Conservation (phyloP, 2,329 filamentous ascomycete species). For the Fusarium concolor region DNA sequence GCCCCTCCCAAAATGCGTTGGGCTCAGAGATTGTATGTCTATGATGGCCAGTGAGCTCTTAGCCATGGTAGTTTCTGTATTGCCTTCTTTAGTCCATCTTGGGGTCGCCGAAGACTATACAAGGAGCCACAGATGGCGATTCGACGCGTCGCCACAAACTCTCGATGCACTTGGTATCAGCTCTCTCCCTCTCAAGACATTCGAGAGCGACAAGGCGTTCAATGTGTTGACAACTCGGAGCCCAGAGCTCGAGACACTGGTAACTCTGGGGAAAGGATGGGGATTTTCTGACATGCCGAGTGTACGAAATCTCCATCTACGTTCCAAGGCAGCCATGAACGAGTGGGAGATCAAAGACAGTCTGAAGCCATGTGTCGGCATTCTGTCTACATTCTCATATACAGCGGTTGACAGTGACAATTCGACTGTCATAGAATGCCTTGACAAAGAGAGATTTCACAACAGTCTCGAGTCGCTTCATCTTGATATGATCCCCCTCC, state of each 20-base stretch:
- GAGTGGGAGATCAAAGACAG: rapidly evolving
- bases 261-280: rapidly evolving
- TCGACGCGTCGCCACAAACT: neutral
- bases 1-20: rapidly evolving
- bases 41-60: neutral
- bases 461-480: neutral
- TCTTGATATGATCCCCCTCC: neutral
- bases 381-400: neutral
- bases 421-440: rapidly evolving
- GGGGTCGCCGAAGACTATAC: rapidly evolving
- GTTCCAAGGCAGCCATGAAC: rapidly evolving
- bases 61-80: neutral
- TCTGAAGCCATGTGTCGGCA: neutral
- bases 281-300: neutral
- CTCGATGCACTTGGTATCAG: neutral
- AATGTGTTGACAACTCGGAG: neutral
- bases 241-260: neutral
- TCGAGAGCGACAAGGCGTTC: neutral
- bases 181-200: neutral
- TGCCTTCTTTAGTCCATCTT: neutral
- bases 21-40: rapidly evolving
- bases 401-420: neutral
- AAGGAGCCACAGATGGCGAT: rapidly evolving
- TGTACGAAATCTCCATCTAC: neutral
- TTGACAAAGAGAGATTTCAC: neutral